Evolutionary conservation across 306 rosid species (phyloP).

Genomic region (Corylus americana): DNA sequence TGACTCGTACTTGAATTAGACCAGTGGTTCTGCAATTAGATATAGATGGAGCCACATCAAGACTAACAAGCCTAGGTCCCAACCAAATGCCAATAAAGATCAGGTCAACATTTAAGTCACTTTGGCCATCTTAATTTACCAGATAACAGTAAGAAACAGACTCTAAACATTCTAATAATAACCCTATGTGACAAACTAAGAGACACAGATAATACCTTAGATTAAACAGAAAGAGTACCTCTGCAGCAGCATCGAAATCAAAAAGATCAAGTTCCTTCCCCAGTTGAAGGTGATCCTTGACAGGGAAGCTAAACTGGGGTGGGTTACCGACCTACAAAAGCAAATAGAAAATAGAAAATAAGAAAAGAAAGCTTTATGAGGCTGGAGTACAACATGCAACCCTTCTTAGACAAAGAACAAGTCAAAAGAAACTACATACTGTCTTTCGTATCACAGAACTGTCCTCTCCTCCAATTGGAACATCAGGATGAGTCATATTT

Average conservation of each 20-base stretch:
- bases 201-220: constrained; percentile 30
- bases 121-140: background rate
- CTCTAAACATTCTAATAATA: background rate
- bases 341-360: constrained; percentile 16
- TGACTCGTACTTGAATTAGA: background rate
- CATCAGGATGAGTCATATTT: constrained; percentile 84
- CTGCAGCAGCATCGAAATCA: constrained; percentile 95
- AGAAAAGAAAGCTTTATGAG: constrained; percentile 18
- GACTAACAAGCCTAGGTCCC: background rate
- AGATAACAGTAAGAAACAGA: background rate
- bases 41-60: background rate
- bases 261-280: constrained; percentile 88
- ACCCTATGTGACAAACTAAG: constrained; percentile 13
- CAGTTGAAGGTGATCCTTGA: constrained; percentile 87
- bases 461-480: constrained; percentile 95
- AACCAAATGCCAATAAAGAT: background rate
- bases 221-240: constrained; percentile 55
- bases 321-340: constrained; percentile 66
- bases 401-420: background rate
- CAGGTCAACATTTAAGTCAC: background rate
- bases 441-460: constrained; percentile 54
- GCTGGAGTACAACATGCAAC: constrained; percentile 2
- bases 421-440: constrained; percentile 43
- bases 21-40: background rate
- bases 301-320: constrained; percentile 63